Evolutionary conservation across 805 yeast species (phyloP), one percentile per base, ranked within the genome.

Genomic region (Tetrapisispora phaffii): DNA sequence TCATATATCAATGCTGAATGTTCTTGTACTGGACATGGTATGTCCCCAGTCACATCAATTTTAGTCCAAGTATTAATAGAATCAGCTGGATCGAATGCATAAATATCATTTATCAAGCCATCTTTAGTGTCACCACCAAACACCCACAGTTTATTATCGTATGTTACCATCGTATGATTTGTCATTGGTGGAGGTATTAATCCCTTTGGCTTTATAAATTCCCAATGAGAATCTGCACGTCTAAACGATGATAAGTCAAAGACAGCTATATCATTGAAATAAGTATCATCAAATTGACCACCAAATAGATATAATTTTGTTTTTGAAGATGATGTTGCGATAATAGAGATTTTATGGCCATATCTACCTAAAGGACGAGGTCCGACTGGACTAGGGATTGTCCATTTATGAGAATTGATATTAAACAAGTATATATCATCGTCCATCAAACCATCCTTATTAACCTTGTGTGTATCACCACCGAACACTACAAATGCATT

Each of bases 401-500:
- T 81, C 90, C 93, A 84, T 55, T 80, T 80, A 50, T 77, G 70
- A 1, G 89, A 78, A 41, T 82, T 79, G 49, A 84, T 82, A 63
- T 85, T 84, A 69, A 93, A 83, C 56, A 93, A 74, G 63, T 93
- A 93, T 48, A 93, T 70, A 59, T 85, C 86, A 65, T 90, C 89
- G 66, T 93, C 99, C 52, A 94, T 80, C 46, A 77, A 79, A 6
- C 87, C 87, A 41, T 75, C 75, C 58, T 83, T 87, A 31, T 88
- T 82, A 42, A 80, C 83, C 53, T 76, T 75, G 34, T 80, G 84
- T 1, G 97, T 93, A 61, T 93, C 98, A 57, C 99, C 99, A 31
- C 97, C 98, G 65, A 86, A 90, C 13, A 93, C 78, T 38, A 93
- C 88, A 57, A 82, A 93, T 1, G 97, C 97, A 59, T 89, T 90